phyloP scores from a whole-genome alignment of 2,329 filamentous ascomycete genomes.

The Aureobasidium sp. region DNA sequence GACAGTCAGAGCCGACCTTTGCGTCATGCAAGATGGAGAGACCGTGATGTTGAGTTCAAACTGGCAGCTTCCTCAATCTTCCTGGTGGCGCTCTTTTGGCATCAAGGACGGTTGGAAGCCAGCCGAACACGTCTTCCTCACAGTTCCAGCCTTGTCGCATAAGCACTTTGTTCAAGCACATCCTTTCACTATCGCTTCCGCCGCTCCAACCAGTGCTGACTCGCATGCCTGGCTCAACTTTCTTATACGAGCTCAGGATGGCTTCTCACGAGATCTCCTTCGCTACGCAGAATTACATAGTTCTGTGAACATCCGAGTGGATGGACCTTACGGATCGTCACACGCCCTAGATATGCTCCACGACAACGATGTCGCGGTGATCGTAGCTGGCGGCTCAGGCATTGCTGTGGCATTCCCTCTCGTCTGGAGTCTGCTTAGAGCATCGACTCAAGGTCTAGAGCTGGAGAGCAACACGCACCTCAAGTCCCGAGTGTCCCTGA shows the following conservation, averaged over 20 bases:
- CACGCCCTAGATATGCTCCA: constrained; percentile 49
- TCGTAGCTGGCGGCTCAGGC: constrained; percentile 58
- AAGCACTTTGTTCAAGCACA: constrained; percentile 54
- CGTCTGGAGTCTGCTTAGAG: constrained; percentile 39
- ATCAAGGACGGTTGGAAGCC: constrained; percentile 50
- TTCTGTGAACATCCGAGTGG: constrained; percentile 45
- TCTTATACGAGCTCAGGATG: constrained; percentile 52
- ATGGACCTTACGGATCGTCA: constrained; percentile 57
- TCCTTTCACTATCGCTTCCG: constrained; percentile 60
- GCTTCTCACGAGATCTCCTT: constrained; percentile 53
- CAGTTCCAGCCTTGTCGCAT: constrained; percentile 47
- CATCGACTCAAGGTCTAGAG: constrained; percentile 21
- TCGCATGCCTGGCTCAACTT: constrained; percentile 48
- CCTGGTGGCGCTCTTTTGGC: constrained; percentile 8
- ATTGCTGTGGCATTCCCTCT: constrained; percentile 59
- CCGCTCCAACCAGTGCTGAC: constrained; percentile 38
- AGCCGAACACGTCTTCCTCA: constrained; percentile 58
- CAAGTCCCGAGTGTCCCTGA: constrained; percentile 40
- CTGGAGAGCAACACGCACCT: constrained; percentile 17
- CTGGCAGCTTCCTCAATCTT: constrained; percentile 30
- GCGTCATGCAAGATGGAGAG: constrained; percentile 49
- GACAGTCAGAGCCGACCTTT: constrained; percentile 43
- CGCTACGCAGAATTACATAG: constrained; percentile 41
- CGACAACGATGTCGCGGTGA: constrained; percentile 42
- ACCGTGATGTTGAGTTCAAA: constrained; percentile 47